Evolutionary conservation across 2,329 filamentous ascomycete species (phyloP).

Genomic region (Hypoxylon sp.): DNA sequence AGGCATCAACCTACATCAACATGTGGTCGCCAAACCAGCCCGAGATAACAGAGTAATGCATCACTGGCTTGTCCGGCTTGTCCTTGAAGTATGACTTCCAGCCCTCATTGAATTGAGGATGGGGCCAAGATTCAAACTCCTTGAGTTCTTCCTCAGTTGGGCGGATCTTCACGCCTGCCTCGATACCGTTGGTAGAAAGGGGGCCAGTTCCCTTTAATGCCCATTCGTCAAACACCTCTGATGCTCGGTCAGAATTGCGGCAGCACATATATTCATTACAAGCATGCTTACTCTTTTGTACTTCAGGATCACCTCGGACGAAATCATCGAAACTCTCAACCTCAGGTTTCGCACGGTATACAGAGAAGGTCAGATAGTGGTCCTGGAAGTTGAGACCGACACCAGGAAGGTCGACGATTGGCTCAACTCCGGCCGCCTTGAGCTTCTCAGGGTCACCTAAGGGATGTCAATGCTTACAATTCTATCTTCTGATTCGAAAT

Average conservation of each 20-base stretch:
- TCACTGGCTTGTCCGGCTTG: conserved; percentile 88
- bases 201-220: conserved; percentile 84
- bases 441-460: conserved; percentile 78
- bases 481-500: too few relatives aligned
- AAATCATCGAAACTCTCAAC: conserved; percentile 88
- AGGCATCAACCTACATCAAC: conserved; percentile 62
- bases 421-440: conserved; percentile 76
- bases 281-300: conserved; percentile 72
- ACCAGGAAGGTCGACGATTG: conserved; percentile 78
- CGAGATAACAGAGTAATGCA: conserved; percentile 86
- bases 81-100: conserved; percentile 89
- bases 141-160: conserved; percentile 78
- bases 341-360: conserved; percentile 80
- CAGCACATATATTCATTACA: background rate
- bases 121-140: conserved; percentile 80
- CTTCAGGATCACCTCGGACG: conserved; percentile 78
- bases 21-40: conserved; percentile 75
- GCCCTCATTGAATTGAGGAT: conserved; percentile 78
- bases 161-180: conserved; percentile 83
- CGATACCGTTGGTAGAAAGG: conserved; percentile 83
- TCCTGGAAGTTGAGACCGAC: conserved; percentile 85
- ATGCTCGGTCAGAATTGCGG: conserved; percentile 29
- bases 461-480: conserved; percentile 17
- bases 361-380: conserved; percentile 80
- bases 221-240: conserved; percentile 81